Percentiles rank a stretch among this genome's conserved stretches.
These are phyloP conservation scores for Cordyceps tenuipes DNA, from an alignment of 2,329 filamentous ascomycete genomes.

Conservation along the genomic window DNA sequence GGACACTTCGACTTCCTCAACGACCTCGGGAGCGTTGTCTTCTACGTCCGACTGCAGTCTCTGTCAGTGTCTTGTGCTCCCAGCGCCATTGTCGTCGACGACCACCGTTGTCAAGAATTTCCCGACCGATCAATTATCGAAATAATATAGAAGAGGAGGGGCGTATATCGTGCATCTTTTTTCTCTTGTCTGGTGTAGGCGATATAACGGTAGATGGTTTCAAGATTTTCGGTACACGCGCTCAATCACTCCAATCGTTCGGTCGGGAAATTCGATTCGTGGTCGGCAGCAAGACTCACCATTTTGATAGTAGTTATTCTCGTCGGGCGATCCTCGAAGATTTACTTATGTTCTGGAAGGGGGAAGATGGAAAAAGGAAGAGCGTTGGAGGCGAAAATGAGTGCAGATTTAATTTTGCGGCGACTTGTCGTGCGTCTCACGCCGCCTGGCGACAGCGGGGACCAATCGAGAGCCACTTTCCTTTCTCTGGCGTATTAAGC, in stretches of 20 bases:
- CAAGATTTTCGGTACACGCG: neutral
- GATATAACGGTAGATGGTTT: neutral
- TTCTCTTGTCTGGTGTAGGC: neutral
- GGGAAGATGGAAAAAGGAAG: constrained; percentile 16
- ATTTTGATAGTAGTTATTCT: constrained; percentile 46
- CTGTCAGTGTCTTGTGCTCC: constrained; percentile 10
- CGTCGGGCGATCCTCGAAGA: constrained; percentile 64
- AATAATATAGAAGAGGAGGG: neutral
- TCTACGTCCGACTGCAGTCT: constrained; percentile 92
- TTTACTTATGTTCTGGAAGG: constrained; percentile 29
- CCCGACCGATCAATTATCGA: constrained; percentile 1
- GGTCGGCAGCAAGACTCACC: constrained; percentile 37
- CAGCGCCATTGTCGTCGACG: neutral
- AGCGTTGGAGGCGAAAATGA: constrained; percentile 16
- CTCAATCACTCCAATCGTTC: constrained; percentile 6
- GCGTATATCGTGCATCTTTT: neutral
- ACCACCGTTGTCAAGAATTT: neutral
- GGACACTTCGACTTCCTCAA: constrained; percentile 89
- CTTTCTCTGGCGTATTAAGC: neutral
- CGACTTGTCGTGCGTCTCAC: constrained; percentile 19
- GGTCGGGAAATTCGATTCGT: constrained; percentile 4
- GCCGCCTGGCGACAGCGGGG: constrained; percentile 6
- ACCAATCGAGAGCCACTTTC: neutral
- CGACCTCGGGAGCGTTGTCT: constrained; percentile 84
- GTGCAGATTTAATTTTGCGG: constrained; percentile 14